Conservation (phyloP, 768 basidiomycete genomes). For the Atractiella rhizophila region DNA sequence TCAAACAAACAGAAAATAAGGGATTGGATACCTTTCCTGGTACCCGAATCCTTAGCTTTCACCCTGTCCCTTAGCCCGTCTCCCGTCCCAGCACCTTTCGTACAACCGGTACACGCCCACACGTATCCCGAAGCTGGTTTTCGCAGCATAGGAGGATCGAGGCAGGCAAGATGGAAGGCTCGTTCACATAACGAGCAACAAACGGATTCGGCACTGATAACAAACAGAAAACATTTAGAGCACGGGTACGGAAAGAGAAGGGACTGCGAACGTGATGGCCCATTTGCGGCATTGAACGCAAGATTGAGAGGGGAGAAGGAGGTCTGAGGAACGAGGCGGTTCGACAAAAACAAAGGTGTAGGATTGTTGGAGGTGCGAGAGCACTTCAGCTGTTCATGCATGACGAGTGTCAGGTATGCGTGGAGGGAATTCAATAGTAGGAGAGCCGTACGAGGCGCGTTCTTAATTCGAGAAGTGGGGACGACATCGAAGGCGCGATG, state of each 20-base stretch:
- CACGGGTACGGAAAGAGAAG: neutral
- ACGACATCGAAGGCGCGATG: constrained; percentile 96
- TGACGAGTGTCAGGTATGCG: neutral
- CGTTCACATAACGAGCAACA: constrained; percentile 76
- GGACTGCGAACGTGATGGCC: constrained; percentile 51
- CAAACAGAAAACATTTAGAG: constrained; percentile 6
- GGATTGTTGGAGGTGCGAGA: constrained; percentile 44
- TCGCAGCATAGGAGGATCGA: constrained; percentile 63
- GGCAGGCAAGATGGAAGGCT: constrained; percentile 83
- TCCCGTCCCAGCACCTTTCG: neutral
- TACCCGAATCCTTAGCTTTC: neutral
- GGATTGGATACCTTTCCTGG: no score
- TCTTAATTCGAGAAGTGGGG: constrained; percentile 56
- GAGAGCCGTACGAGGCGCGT: constrained; percentile 37
- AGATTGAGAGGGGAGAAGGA: constrained; percentile 58
- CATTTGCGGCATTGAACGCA: constrained; percentile 68
- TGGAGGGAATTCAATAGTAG: constrained; percentile 10
- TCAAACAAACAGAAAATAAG: no score
- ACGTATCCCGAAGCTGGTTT: constrained; percentile 91
- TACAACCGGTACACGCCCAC: constrained; percentile 44
- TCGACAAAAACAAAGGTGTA: constrained; percentile 93
- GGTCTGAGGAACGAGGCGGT: constrained; percentile 70
- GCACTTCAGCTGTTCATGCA: constrained; percentile 43
- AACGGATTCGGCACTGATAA: constrained; percentile 47
- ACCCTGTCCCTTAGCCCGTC: neutral